Conservation (phyloP, 495 filamentous ascomycete genomes). For the Talaromyces adpressus region DNA sequence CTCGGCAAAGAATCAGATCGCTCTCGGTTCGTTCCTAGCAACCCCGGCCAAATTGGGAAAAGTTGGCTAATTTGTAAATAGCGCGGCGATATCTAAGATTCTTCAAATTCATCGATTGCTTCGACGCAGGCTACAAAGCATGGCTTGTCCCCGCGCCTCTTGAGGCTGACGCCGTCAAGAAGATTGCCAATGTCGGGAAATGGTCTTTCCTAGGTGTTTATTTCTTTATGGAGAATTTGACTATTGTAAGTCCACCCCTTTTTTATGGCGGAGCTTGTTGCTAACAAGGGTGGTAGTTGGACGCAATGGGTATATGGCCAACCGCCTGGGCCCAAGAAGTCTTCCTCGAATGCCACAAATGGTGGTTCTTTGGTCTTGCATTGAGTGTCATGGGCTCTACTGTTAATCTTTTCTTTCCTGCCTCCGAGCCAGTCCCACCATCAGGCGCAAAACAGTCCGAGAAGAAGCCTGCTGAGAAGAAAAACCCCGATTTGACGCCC, state of each 20-base stretch:
- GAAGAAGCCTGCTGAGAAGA: constrained; percentile 6
- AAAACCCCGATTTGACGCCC: constrained; percentile 10
- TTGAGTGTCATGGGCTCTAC: constrained; percentile 24
- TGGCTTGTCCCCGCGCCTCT: background rate
- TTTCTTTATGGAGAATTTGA: constrained; percentile 32
- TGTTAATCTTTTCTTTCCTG: constrained; percentile 13
- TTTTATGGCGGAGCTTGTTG: background rate
- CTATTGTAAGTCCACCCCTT: constrained; percentile 23
- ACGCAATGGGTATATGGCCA: constrained; percentile 36
- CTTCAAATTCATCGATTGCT: constrained; percentile 57
- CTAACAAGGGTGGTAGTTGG: constrained; percentile 27
- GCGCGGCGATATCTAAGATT: constrained; percentile 54
- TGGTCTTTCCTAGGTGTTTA: constrained; percentile 35
- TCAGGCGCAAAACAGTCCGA: constrained; percentile 1
- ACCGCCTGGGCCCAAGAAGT: constrained; percentile 23
- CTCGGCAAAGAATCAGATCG: constrained; percentile 5
- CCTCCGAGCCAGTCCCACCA: background rate
- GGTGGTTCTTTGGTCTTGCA: constrained; percentile 55
- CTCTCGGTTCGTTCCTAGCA: background rate
- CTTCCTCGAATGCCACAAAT: constrained; percentile 50
- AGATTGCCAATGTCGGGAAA: constrained; percentile 16
- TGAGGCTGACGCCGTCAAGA: background rate
- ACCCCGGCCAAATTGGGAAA: background rate
- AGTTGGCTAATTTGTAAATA: constrained; percentile 5
- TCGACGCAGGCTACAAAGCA: constrained; percentile 27